Base-by-base conservation (phyloP, 352 stramenopile species). In the Pythium pyrilobum region DNA sequence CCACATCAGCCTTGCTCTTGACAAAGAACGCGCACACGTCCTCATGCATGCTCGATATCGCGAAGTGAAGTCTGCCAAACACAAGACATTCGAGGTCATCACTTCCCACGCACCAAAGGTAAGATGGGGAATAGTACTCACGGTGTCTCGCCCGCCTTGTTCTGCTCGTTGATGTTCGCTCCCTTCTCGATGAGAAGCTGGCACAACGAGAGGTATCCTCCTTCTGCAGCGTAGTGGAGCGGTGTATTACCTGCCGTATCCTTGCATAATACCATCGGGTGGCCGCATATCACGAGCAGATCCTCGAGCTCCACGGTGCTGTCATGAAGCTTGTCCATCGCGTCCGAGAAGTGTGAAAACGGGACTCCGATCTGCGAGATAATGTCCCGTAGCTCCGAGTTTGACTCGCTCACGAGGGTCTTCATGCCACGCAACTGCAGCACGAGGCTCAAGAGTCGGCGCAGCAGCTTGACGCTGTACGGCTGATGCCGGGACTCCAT, bases 141-240 rank as follows among this genome's bases (percentile, higher is more conserved):
- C 81, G 81, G 77, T 16, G 81, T 90, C 53, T 92, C 79, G 27
- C 79, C 81, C 6, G 77, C 68, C 50, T 84, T 81, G 68, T 90
- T 92, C 53, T 89, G 81, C 16, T 67, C 77, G 24, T 90, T 89
- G 42, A 92, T 87, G 36, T 85, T 81, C 5, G 79, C 79, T 13
- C 81, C 79, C 45, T 84, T 66, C 24, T 73, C 56, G 13, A 92
- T 67, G 18, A 92, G 41, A 13, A 90, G 43, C 29, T 82, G 49
- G 10, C 77, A 92, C 9, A 92, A 45, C 6, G 72, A 63, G 18
- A 92, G 63, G 43, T 90, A 87, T 0, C 81, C 81, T 2, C 79
- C 81, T 63, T 92, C 81, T 3, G 81, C 79, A 2, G 81, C 79
- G 28, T 88, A 90, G 36, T 92, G 81, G 8, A 92, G 67, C 29